Base-by-base conservation (phyloP, 2,329 filamentous ascomycete species). In the Talaromyces sp. region DNA sequence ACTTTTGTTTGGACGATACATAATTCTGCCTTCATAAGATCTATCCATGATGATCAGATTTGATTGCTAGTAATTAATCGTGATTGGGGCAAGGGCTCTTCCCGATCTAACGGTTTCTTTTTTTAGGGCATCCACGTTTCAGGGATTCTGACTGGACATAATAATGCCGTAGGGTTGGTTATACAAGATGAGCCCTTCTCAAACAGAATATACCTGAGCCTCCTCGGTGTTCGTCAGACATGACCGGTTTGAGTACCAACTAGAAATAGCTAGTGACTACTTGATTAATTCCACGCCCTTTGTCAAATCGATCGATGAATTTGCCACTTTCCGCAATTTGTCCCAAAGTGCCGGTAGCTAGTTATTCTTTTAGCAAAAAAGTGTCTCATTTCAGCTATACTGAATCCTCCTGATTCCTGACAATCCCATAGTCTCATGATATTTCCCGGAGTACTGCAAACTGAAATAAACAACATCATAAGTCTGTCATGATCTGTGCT, bases 71-170 rank as follows among this genome's bases (percentile, higher is more conserved):
- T 22, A 16, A 24, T 11, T 4, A 22, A 39, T 37, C 13, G 22
- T 39, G 33, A 39, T 56, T 56, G 52, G 52, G 37, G 31, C 50
- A 37, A 56, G 52, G 33, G 33, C n/a, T 22, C 52, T 16, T 56
- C 33, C 31, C 33, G 16, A 16, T 37, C 33, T 22, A 16, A 56
- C 33, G 11, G 52, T 56, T 56, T 56, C 52, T 56, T 56, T 56
- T 37, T 56, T 56, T 56, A 56, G 52, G 52, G 52, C 52, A 24
- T 54, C 52, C 52, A 37, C 19, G n/a, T 39, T 22, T 22, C 52
- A 37, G 33, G 52, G 10, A 11, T n/a, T 54, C 49, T 54, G 14
- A 33, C 49, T 35, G 16, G 49, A 13, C 27, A 54, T 54, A 7
- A 31, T 31, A 8, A 52, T 50, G 13, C 49, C 10, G 27, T n/a